Percentiles rank a stretch among this genome's conserved stretches.
Conservation (phyloP, 441 rosid genomes). For the Viola pubescens region DNA sequence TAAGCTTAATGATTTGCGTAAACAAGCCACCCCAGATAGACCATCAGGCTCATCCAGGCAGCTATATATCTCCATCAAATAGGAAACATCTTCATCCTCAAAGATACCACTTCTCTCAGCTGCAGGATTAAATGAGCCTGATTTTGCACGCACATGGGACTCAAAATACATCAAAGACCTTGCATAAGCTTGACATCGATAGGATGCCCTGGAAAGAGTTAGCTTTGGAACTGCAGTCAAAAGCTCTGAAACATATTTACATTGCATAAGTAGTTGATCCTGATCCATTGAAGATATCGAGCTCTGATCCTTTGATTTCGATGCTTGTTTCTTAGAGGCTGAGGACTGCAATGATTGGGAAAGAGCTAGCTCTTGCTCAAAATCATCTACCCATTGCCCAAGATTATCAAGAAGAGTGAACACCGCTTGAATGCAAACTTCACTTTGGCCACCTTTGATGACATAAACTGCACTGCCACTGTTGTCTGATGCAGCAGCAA, state of each 20-base stretch:
- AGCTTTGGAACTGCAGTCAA: constrained; percentile 81
- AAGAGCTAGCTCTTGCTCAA: constrained; percentile 84
- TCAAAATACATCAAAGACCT: constrained; percentile 97
- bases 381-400: constrained; percentile 98
- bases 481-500: constrained; percentile 80
- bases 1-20: constrained; percentile 73
- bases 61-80: constrained; percentile 95
- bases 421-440: constrained; percentile 95
- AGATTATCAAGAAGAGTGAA: constrained; percentile 98
- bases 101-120: constrained; percentile 82
- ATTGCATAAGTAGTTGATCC: constrained; percentile 74
- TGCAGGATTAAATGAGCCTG: constrained; percentile 96
- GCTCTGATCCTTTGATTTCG: constrained; percentile 53
- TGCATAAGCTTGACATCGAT: constrained; percentile 95
- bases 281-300: constrained; percentile 43
- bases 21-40: constrained; percentile 82
- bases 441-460: constrained; percentile 63
- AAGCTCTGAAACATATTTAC: constrained; percentile 89
- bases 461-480: constrained; percentile 56
- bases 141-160: constrained; percentile 78
- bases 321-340: constrained; percentile 57
- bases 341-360: constrained; percentile 53
- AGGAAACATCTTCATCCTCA: constrained; percentile 92
- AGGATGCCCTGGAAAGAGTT: constrained; percentile 89
- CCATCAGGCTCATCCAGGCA: constrained; percentile 97